These are phyloP conservation scores for Termitomyces sp. DNA, from an alignment of 768 basidiomycete species.

Conservation along the genomic window DNA sequence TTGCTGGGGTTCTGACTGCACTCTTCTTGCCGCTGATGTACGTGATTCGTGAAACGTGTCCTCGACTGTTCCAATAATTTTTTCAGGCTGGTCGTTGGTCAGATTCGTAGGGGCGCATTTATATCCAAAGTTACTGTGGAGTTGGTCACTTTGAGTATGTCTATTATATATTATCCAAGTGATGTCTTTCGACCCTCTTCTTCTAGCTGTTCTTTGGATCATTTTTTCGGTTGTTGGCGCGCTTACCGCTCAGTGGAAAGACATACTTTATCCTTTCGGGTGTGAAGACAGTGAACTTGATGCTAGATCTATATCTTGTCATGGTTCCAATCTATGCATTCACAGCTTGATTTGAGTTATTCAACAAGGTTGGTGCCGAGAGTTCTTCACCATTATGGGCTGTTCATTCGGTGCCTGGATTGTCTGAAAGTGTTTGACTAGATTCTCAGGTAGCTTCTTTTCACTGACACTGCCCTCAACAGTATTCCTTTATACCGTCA, in stretches of 20 bases:
- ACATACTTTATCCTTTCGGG: slow-evolving; percentile 7
- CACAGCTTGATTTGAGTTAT: background rate
- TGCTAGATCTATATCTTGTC: background rate
- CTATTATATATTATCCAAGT: too few relatives aligned
- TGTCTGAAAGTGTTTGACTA: slow-evolving; percentile 1
- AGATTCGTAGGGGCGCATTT: slow-evolving; percentile 9
- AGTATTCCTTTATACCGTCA: slow-evolving; percentile 13
- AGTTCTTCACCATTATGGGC: slow-evolving; percentile 13
- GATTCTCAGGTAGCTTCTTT: background rate
- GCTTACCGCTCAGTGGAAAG: slow-evolving; percentile 6
- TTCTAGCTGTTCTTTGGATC: slow-evolving; percentile 10
- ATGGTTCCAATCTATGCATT: background rate
- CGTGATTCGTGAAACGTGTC: background rate
- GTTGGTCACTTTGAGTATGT: slow-evolving; percentile 10
- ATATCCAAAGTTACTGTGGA: slow-evolving; percentile 14
- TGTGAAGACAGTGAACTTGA: slow-evolving; percentile 1
- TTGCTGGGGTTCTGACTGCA: slow-evolving; percentile 5
- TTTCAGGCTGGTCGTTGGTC: slow-evolving; percentile 11
- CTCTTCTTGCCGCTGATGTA: slow-evolving; percentile 12
- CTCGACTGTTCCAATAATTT: background rate
- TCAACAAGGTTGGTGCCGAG: slow-evolving; percentile 7
- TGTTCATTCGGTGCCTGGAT: slow-evolving; percentile 13
- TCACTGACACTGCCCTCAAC: background rate
- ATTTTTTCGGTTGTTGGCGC: slow-evolving; percentile 11
- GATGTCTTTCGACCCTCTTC: background rate